phyloP scores from a whole-genome alignment of 2,329 filamentous ascomycete genomes.

The Aspergillus fructus region DNA sequence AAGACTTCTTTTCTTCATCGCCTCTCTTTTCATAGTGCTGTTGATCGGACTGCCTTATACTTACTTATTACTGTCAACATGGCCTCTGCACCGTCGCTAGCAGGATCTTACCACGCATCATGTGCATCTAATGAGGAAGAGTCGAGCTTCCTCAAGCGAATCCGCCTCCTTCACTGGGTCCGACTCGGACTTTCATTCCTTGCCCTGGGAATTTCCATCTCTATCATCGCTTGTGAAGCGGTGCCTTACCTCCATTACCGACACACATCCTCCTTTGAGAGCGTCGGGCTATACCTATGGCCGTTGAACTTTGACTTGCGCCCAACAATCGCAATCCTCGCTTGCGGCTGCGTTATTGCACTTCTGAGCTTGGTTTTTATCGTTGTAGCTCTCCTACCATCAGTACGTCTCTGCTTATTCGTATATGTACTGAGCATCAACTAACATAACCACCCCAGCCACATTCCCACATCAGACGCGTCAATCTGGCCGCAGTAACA shows the following conservation, averaged over 20 bases:
- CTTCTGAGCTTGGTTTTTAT: conserved; percentile 35
- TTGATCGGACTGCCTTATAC: neutral
- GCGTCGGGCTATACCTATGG: conserved; percentile 40
- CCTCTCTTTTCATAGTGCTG: conserved; percentile 3
- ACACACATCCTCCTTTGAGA: conserved; percentile 33
- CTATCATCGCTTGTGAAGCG: conserved; percentile 37
- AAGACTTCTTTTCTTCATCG: conserved; percentile 2
- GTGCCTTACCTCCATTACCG: conserved; percentile 42
- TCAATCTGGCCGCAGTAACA: conserved; percentile 34
- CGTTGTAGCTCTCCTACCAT: conserved; percentile 32
- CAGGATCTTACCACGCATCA: conserved; percentile 30
- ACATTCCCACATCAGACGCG: conserved; percentile 32
- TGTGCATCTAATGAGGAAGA: conserved; percentile 39
- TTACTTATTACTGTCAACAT: neutral
- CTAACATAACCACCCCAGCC: conserved; percentile 24
- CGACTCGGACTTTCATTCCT: conserved; percentile 36
- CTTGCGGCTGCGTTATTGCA: conserved; percentile 38
- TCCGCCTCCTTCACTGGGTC: conserved; percentile 31
- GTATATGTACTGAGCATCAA: neutral
- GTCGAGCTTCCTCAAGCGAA: conserved; percentile 35
- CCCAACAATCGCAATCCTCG: conserved; percentile 38
- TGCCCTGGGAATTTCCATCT: conserved; percentile 29
- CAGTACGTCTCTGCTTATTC: conserved; percentile 25
- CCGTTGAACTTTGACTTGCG: conserved; percentile 43
- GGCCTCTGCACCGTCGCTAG: conserved; percentile 8